These are phyloP conservation scores for Camelina hispida DNA, from an alignment of 345 rosid genomes.

Conservation along the genomic window DNA sequence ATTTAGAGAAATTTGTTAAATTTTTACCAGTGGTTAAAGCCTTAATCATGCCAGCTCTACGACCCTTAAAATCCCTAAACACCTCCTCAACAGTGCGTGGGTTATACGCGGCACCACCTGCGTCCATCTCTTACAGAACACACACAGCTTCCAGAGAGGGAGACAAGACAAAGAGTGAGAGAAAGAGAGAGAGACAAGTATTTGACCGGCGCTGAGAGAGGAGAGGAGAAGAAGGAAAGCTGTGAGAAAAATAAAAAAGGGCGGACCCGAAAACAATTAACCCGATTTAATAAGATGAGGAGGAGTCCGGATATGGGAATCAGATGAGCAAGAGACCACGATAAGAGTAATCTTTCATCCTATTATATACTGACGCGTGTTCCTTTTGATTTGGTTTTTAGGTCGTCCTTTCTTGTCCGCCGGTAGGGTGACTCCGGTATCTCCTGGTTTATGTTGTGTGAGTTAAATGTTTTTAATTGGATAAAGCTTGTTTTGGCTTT, in stretches of 20 bases:
- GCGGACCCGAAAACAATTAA: slow-evolving; percentile 49
- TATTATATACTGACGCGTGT: slow-evolving; percentile 28
- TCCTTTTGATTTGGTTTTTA: not conserved
- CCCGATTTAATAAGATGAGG: slow-evolving; percentile 51
- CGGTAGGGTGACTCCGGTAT: slow-evolving; percentile 3
- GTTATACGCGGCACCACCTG: slow-evolving; percentile 55
- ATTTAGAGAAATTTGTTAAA: too few relatives aligned
- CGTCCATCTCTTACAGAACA: slow-evolving; percentile 53
- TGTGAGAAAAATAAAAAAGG: not conserved
- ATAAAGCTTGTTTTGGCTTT: not conserved
- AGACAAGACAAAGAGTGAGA: slow-evolving; percentile 39
- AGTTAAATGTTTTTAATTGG: not conserved
- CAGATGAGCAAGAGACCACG: slow-evolving; percentile 26
- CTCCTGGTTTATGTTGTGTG: not conserved
- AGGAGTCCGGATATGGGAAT: slow-evolving; percentile 45
- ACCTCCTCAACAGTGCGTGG: slow-evolving; percentile 83
- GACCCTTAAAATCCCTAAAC: slow-evolving; percentile 72
- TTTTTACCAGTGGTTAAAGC: slow-evolving; percentile 60
- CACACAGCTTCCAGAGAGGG: slow-evolving; percentile 3
- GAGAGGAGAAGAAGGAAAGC: not conserved
- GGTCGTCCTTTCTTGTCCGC: not conserved
- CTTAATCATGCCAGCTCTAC: slow-evolving; percentile 70
- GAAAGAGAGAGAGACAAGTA: slow-evolving; percentile 39
- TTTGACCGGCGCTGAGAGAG: slow-evolving; percentile 43
- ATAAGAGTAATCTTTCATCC: not conserved